Evolutionary conservation across 192 early-diverging fungal species (phyloP), one percentile per base, ranked within the genome.

Genomic region (Allomyces macrogynus): DNA sequence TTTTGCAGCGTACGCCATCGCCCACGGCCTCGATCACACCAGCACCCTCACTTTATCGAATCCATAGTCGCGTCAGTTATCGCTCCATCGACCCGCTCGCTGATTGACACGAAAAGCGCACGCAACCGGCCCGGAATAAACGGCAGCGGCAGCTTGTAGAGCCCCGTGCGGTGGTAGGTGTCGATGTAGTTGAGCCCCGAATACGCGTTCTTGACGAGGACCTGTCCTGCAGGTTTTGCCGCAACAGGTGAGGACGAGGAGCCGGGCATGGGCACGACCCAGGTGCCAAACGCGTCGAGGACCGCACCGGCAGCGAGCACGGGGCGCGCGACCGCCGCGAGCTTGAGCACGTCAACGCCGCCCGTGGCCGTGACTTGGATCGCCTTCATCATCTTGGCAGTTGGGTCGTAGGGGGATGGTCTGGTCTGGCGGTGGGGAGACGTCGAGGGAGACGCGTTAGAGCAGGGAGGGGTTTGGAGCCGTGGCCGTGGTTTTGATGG

Each of bases 181-280:
- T 96, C 93, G 65, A 94, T 90, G 62, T 84, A 90, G 76, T 94
- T 96, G 49, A 96, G 80, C 5, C 92, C 92, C 12, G 83, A 76
- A 62, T 74, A 86, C 1, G 76, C 69, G 75, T 92, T 92, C 63
- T 80, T 78, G 60, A 95, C 80, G n/a, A 92, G 72, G 9, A 92
- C 67, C 26, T 84, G 75, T 22, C 79, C 62, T 63, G 49, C 49
- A n/a, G 12, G 12, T 10, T 14, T 57, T 3, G 26, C 26, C 26
- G 26, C 26, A 27, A 27, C 26, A 27, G 16, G 49, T 57, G 49
- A 14, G 49, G 49, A 57, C 4, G 32, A 40, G 32, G 32, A 40
- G 32, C 32, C 32, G 3, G 32, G 32, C 32, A 7, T 40, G 32
- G 32, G 32, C 7, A 40, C 32, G 32, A 40, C 32, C 32, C 32